These are phyloP conservation scores for Debaryomycetaceae sp. DNA, from an alignment of 1,139 yeast genomes.

Conservation along the genomic window DNA sequence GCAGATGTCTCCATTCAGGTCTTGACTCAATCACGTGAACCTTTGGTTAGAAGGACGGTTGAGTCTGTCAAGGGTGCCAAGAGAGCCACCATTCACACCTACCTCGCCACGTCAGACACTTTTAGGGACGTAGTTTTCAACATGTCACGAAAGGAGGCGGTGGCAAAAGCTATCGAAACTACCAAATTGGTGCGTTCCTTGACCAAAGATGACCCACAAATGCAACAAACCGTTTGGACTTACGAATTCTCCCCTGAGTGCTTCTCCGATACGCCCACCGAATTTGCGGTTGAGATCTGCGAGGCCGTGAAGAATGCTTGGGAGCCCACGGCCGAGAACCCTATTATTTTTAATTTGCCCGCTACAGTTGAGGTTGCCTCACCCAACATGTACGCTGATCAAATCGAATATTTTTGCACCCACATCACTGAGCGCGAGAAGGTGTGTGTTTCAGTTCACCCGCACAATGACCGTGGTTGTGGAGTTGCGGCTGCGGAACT, in stretches of 20 bases:
- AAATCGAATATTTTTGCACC: slow-evolving; percentile 43
- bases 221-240: slow-evolving; percentile 40
- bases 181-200: slow-evolving; percentile 37
- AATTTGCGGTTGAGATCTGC: slow-evolving; percentile 42
- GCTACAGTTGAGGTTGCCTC: slow-evolving; percentile 48
- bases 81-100: slow-evolving; percentile 43
- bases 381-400: slow-evolving; percentile 49
- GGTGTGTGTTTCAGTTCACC: slow-evolving; percentile 42
- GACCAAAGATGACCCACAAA: slow-evolving; percentile 40
- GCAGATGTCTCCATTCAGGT: slow-evolving; percentile 45
- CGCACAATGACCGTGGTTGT: slow-evolving; percentile 49
- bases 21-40: slow-evolving; percentile 44
- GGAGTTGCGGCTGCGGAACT: slow-evolving; percentile 49
- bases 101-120: slow-evolving; percentile 44
- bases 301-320: slow-evolving; percentile 45
- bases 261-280: slow-evolving; percentile 41
- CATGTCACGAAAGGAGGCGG: slow-evolving; percentile 38
- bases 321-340: slow-evolving; percentile 40
- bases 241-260: slow-evolving; percentile 47
- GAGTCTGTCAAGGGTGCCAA: slow-evolving; percentile 47
- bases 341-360: slow-evolving; percentile 45
- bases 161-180: slow-evolving; percentile 38
- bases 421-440: slow-evolving; percentile 41
- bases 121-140: slow-evolving; percentile 46
- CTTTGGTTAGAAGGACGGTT: slow-evolving; percentile 40